These are phyloP conservation scores for Trichoderma semiorbis DNA, from an alignment of 2,329 filamentous ascomycete genomes.

Conservation along the genomic window DNA sequence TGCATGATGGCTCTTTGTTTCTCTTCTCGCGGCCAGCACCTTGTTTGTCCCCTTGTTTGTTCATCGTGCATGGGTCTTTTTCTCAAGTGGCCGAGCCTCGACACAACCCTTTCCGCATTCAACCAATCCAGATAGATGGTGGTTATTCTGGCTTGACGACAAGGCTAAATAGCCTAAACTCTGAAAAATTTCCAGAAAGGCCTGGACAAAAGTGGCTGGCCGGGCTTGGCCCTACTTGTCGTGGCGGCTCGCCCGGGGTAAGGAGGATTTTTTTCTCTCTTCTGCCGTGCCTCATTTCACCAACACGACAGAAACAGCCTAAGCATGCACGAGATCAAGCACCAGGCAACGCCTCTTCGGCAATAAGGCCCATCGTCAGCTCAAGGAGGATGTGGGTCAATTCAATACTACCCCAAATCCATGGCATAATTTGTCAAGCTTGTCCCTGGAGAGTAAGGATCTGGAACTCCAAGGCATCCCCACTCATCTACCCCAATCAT, in stretches of 20 bases:
- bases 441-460: conserved; percentile 9
- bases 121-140: neutral
- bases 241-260: conserved; percentile 7
- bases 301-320: conserved; percentile 2
- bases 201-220: conserved; percentile 11
- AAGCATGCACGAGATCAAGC: conserved; percentile 16
- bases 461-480: conserved; percentile 8
- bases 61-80: neutral
- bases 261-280: conserved; percentile 2
- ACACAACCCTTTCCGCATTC: neutral
- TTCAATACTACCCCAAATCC: conserved; percentile 13
- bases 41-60: neutral
- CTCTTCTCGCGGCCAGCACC: neutral
- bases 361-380: conserved; percentile 14
- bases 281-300: conserved; percentile 5
- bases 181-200: conserved; percentile 14
- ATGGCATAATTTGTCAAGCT: conserved; percentile 1
- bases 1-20: neutral
- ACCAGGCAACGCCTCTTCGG: conserved; percentile 12
- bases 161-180: conserved; percentile 14
- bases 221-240: neutral
- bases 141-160: neutral
- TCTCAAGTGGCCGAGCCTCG: neutral
- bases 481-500: conserved; percentile 10
- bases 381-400: conserved; percentile 9